Percentiles rank a stretch among this genome's conserved stretches.
Conservation (phyloP, 2,329 filamentous ascomycete species). For the Hymenoscyphus fructigenus region DNA sequence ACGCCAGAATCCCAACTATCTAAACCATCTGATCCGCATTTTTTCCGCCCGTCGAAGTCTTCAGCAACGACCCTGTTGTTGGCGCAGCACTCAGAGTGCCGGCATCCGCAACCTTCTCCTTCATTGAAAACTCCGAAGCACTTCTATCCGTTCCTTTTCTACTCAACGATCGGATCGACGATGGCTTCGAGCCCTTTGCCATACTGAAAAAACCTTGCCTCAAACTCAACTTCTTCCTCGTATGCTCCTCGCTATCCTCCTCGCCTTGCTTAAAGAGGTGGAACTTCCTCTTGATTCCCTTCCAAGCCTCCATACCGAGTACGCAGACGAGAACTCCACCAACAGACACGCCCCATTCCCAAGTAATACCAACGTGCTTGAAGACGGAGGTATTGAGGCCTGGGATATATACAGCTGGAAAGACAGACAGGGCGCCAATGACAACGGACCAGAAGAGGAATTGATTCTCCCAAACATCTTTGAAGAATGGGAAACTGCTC, state of each 20-base stretch:
- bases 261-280: conserved; percentile 33
- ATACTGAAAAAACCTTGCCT: conserved; percentile 37
- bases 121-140: conserved; percentile 11
- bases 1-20: no score
- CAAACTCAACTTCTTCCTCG: conserved; percentile 27
- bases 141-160: conserved; percentile 16
- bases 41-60: background rate
- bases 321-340: conserved; percentile 58
- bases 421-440: conserved; percentile 52
- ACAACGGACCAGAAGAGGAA: conserved; percentile 59
- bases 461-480: conserved; percentile 54
- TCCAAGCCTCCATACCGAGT: conserved; percentile 59
- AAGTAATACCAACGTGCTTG: conserved; percentile 59
- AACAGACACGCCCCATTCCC: conserved; percentile 65
- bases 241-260: conserved; percentile 26
- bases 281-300: conserved; percentile 54
- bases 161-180: conserved; percentile 17
- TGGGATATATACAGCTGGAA: conserved; percentile 63
- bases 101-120: conserved; percentile 20
- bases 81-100: conserved; percentile 10
- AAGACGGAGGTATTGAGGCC: conserved; percentile 62
- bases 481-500: conserved; percentile 40
- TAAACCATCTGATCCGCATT: no score
- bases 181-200: conserved; percentile 26
- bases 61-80: conserved; percentile 8